phyloP scores from a whole-genome alignment of 257 asterid species.

The Forsythia viridissima region DNA sequence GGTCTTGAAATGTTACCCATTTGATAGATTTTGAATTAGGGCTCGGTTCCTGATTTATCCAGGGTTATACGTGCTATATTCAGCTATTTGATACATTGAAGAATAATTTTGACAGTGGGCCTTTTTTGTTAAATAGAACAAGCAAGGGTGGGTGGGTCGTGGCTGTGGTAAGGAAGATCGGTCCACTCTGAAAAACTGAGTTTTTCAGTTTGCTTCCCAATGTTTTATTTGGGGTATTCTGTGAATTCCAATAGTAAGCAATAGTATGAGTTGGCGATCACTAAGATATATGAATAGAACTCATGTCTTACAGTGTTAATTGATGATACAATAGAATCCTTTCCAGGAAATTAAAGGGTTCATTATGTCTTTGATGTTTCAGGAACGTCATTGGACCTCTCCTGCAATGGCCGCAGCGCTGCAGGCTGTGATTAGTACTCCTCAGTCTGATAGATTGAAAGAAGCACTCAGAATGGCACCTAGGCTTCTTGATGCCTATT shows the following conservation, averaged over 20 bases:
- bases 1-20: not conserved
- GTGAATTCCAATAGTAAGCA: not conserved
- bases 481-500: constrained; percentile 73
- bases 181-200: not conserved
- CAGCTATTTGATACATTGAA: not conserved
- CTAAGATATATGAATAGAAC: not conserved
- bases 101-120: not conserved
- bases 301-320: not conserved
- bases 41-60: constrained; percentile 6
- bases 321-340: constrained; percentile 2
- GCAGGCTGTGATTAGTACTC: constrained; percentile 60
- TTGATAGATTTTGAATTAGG: not conserved
- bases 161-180: not conserved
- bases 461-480: constrained; percentile 82
- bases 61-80: constrained; percentile 2
- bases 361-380: constrained; percentile 35
- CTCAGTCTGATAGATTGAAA: constrained; percentile 74
- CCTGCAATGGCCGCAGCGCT: constrained; percentile 86
- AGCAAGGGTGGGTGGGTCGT: not conserved
- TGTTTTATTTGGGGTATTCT: not conserved
- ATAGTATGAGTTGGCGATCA: not conserved
- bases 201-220: not conserved
- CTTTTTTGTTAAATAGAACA: not conserved
- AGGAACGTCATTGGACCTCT: constrained; percentile 97
- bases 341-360: constrained; percentile 21